phyloP scores from a whole-genome alignment of 257 asterid species.

The Knoxia roxburghii region DNA sequence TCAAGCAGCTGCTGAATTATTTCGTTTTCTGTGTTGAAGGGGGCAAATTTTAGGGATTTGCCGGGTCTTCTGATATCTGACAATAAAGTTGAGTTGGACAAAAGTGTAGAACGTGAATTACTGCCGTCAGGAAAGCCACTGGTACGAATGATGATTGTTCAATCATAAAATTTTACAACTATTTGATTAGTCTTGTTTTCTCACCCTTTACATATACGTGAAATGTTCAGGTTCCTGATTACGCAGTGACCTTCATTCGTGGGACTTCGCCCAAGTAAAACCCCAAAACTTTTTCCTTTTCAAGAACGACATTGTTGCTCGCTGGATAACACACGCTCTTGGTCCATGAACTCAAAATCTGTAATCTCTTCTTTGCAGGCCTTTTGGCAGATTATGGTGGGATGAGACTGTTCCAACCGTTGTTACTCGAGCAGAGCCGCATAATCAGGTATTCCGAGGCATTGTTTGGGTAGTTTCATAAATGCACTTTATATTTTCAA shows the following conservation, averaged over 20 bases:
- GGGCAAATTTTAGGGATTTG: conserved; percentile 73
- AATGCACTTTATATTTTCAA: too few species aligned
- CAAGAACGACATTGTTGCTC: not conserved
- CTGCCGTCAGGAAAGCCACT: conserved; percentile 75
- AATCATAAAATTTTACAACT: too few species aligned
- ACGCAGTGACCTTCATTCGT: conserved; percentile 50
- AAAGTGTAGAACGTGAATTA: conserved; percentile 31
- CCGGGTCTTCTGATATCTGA: conserved; percentile 56
- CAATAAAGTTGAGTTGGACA: conserved; percentile 69
- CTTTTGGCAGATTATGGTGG: conserved; percentile 94
- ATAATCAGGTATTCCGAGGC: conserved; percentile 50
- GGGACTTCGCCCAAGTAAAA: conserved; percentile 76
- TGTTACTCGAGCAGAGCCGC: conserved; percentile 86
- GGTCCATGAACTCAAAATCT: not conserved
- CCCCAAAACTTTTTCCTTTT: too few species aligned
- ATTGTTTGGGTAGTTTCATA: not conserved
- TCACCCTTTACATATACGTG: not conserved
- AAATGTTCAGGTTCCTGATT: conserved; percentile 69
- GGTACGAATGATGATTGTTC: conserved; percentile 35
- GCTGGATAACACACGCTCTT: not conserved
- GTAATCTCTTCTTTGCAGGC: conserved; percentile 41
- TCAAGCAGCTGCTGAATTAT: not conserved
- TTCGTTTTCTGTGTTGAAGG: conserved; percentile 34
- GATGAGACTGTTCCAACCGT: conserved; percentile 87
- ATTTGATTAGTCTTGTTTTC: not conserved